Evolutionary conservation across 805 yeast species (phyloP), one percentile per base, ranked within the genome.

Genomic region (Lipomyces sp.): DNA sequence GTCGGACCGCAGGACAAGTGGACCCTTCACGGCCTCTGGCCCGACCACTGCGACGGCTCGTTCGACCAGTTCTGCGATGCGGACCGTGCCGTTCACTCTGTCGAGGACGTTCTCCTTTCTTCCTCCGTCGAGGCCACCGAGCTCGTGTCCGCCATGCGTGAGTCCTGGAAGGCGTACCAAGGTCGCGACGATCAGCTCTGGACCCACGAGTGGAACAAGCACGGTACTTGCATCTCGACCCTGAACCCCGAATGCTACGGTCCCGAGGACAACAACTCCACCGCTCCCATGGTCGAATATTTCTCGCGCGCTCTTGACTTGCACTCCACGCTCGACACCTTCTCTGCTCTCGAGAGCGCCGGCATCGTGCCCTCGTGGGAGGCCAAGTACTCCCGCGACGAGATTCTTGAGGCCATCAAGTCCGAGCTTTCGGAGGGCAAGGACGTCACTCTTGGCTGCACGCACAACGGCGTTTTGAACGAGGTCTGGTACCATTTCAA

Each of bases 181-280:
- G 87, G 87, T 10, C 66, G 77, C 49, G 91, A 84, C 64, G 82
- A 79, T 51, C 65, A 74, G 4, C 70, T 90, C 44, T 90, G 98
- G 98, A 74, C 78, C 32, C 96, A 90, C 68, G 97, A 90, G 68
- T 90, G 79, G 75, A 89, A 90, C 71, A 90, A 90, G 66, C 98
- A 90, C 65, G 97, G 90, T 22, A 88, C 96, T 8, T 90, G 97
- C 69, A 82, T 89, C 76, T 79, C 82, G 42, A 88, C 96, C 0
- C 71, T 90, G 40, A 79, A 76, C 49, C 86, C 93, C 2, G 60
- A 67, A 3, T 90, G 98, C 67, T 89, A 88, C 67, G 69, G 69
- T 5, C 61, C 45, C 11, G 43, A 47, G 6, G 59, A 55, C 22
- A 62, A 66, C 13, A 47, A 61, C 35, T 46, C 60, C 47, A 52